Evolutionary conservation across 208 protist genomes (phyloP), one percentile per base, ranked within the genome.

Genomic region (Acanthamoeba culbertsoni): DNA sequence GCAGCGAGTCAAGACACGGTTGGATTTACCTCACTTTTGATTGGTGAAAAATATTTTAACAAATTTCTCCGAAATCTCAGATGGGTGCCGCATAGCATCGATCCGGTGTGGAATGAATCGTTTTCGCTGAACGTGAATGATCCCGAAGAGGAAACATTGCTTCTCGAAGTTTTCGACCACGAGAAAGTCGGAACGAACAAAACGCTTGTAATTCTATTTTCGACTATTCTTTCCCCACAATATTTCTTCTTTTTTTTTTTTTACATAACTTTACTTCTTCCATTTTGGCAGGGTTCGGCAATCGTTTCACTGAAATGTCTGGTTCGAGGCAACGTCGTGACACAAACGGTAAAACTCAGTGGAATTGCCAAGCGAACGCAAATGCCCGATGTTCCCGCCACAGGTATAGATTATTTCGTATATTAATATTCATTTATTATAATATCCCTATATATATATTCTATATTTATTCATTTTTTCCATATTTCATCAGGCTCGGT

Each of bases 131-230:
- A 40, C 48, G 46, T 88, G 23, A 88, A 31, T 23, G 79, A 88
- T 14, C 79, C 79, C 31, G 79, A 88, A 48, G 51, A 63, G 46
- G 79, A 88, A 8, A 55, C 48, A 14, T 48, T 88, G 18, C 43
- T 88, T 12, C 79, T 88, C 48, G 48, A 63, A 23, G 46, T 88
- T n/a, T 43, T 88, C 8, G 79, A 88, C 48, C 51, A 88, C 79
- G 79, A 88, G 48, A 55, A 63, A 37, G n/a, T 88, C 16, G 48
- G 79, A 42, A 88, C 20, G 31, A 65, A 55, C 33, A 88, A 88
- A 35, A 42, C 79, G 4, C 79, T 88, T 33, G 79, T 88, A 88
- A 28, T 10, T 75, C 12, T 62, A 4, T 62, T 6, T 62, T 4
- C 31, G 12, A 62, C n/a, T 28, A 4, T 62, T 18, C 12, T 18